Conservation (phyloP, 2,329 filamentous ascomycete genomes). For the Colletotrichum eleusines region DNA sequence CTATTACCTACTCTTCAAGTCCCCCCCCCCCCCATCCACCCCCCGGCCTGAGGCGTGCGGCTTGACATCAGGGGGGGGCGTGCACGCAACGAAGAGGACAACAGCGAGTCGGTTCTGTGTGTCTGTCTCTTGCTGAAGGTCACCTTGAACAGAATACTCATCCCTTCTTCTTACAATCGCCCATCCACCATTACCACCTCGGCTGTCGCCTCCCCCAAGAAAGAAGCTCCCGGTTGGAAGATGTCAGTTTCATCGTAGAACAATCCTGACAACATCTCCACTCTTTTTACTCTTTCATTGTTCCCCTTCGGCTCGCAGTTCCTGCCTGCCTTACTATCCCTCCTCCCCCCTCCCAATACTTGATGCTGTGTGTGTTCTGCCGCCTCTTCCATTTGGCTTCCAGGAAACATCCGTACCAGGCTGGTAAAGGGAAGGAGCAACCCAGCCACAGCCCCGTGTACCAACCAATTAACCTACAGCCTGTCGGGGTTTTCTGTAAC, state of each 20-base stretch:
- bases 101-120: not conserved
- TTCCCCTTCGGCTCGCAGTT: conserved; percentile 15
- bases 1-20: not conserved
- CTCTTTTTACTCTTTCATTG: conserved; percentile 18
- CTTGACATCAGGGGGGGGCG: conserved; percentile 23
- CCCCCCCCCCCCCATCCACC: not conserved
- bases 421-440: conserved; percentile 14
- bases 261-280: conserved; percentile 40
- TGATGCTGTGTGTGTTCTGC: conserved; percentile 3
- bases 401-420: conserved; percentile 17
- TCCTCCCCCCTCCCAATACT: no score
- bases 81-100: conserved; percentile 13
- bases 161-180: conserved; percentile 36
- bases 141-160: conserved; percentile 35
- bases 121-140: conserved; percentile 16
- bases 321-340: not conserved
- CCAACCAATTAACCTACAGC: not conserved
- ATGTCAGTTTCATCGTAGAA: conserved; percentile 42
- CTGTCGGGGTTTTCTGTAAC: not conserved
- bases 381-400: conserved; percentile 23
- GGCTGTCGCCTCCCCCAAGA: conserved; percentile 2
- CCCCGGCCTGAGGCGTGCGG: conserved; percentile 26
- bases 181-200: conserved; percentile 22
- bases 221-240: conserved; percentile 33
- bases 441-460: conserved; percentile 7